Conservation (phyloP, 805 yeast species). For the Danielia reshetovae region DNA sequence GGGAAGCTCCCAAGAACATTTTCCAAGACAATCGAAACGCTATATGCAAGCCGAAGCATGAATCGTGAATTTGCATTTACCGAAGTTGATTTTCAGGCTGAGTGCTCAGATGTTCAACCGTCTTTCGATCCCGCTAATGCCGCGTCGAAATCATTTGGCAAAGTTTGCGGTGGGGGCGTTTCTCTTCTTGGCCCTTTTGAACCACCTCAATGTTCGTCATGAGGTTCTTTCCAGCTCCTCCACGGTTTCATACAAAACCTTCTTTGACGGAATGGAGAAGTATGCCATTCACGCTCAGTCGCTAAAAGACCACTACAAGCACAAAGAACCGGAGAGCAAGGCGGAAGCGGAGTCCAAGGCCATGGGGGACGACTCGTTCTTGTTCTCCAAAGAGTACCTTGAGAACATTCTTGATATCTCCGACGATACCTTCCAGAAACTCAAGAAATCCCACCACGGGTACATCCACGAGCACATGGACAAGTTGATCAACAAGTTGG, state of each 20-base stretch:
- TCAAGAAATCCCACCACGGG: constrained; percentile 36
- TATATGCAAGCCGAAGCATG: too few species aligned
- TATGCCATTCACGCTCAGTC: constrained; percentile 37
- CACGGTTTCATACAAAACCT: neutral
- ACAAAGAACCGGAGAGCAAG: constrained; percentile 21
- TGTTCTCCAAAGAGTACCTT: constrained; percentile 45
- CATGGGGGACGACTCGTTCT: constrained; percentile 34
- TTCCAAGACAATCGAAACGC: too few species aligned
- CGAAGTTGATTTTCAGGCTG: too few species aligned
- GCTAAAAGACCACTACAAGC: constrained; percentile 39
- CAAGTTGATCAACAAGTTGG: constrained; percentile 22
- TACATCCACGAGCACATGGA: constrained; percentile 30
- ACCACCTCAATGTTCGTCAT: neutral
- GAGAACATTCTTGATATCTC: constrained; percentile 41
- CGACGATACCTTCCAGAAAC: constrained; percentile 24
- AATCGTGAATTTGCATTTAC: too few species aligned
- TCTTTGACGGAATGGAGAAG: constrained; percentile 30
- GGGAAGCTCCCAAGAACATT: too few species aligned
- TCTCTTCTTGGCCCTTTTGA: neutral
- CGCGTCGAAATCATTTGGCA: neutral
- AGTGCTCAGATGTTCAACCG: too few species aligned
- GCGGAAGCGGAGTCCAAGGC: constrained; percentile 47
- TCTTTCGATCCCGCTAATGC: neutral
- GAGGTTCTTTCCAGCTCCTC: neutral
- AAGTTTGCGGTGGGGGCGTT: neutral